Evolutionary conservation across 331 rosid genomes (phyloP), one percentile per base, ranked within the genome.

Genomic region (Acacia concinna): DNA sequence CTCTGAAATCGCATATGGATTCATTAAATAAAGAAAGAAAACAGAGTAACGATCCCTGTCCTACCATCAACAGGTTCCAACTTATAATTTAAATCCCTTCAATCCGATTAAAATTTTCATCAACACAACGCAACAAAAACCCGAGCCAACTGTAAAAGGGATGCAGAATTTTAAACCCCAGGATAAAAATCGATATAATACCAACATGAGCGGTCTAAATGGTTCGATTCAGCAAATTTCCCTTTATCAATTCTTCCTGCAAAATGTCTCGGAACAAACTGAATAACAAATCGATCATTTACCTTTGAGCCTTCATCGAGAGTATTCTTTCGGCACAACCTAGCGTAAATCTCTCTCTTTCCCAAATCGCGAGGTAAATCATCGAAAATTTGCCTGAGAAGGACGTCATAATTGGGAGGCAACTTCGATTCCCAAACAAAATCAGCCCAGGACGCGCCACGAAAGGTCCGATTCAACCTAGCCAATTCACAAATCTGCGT

Each of bases 351-450:
- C 69, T 83, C 96, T 74, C 97, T 85, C 65, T 87, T 95, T 10
- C 93, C 83, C 84, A 85, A 76, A 73, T 73, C 66, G 20, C 34
- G 68, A 7, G 83, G 81, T 18, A 83, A 83, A 79, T 78, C 87
- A 8, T 88, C 68, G 60, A 91, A 82, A 28, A 95, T 79, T 31
- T 80, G 75, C 1, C 57, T 71, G 7, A 86, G 40, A 32, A 95
- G 81, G 51, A 64, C 31, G 20, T 66, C 38, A 75, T 85, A 95
- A 84, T 95, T 95, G 1, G 87, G 30, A 0, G 98, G 99, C 25
- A 95, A 81, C 77, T 95, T 95, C 6, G 97, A 90, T 38, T 95
- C 96, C 98, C 97, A 95, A 38, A 95, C 90, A 44, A 91, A 92
- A 87, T 92, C 97, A 0, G 99, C 96, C 85, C 84, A 82, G 1